Base-by-base conservation (phyloP, 257 asterid genomes). In the Voacanga thouarsii region DNA sequence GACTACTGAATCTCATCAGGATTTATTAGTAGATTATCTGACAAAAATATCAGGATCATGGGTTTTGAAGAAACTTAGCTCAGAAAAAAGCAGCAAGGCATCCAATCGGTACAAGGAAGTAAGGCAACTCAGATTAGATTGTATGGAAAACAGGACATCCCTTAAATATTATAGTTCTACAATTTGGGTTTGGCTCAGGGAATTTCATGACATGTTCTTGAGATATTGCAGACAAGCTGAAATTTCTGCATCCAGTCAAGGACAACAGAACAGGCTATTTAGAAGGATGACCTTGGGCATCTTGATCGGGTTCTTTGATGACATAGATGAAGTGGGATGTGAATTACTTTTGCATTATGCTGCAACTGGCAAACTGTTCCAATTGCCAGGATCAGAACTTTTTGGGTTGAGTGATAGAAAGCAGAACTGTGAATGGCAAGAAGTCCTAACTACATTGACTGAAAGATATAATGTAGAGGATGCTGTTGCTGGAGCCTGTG, bases 321-420 rank as follows among this genome's bases (percentile, higher is more conserved):
- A 68, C 85, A 74, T 89, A 81, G 84, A 72, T 82, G 82, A 65
- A 51, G 81, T 76, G 66, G 90, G 84, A 59, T 89, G 93, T 81
- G 90, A 89, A 21, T 67, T 88, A 84, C 85, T 91, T 81, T 83
- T 93, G 87, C 96, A 91, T 70, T 91, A 85, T 78, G 91, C 94
- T 83, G 90, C 92, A 57, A 88, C 85, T 57, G 98, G 96, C 63
- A 80, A 75, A n/a, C 64, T 86, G 59, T 72, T 56, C 50, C 85
- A 80, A 70, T 68, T 80, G 75, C 39, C 80, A 26, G 86, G 80
- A 78, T 68, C 59, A 75, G 84, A 81, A 82, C 57, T 71, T 77
- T 77, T 79, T 71, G 84, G 80, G 71, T 80, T 33, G 78, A 80
- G 83, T 80, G 84, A 74, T 59, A 83, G 78, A 77, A 74, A 89